Conservation (phyloP, 176 grass and related monocot genomes). For the Oryza meyeriana region DNA sequence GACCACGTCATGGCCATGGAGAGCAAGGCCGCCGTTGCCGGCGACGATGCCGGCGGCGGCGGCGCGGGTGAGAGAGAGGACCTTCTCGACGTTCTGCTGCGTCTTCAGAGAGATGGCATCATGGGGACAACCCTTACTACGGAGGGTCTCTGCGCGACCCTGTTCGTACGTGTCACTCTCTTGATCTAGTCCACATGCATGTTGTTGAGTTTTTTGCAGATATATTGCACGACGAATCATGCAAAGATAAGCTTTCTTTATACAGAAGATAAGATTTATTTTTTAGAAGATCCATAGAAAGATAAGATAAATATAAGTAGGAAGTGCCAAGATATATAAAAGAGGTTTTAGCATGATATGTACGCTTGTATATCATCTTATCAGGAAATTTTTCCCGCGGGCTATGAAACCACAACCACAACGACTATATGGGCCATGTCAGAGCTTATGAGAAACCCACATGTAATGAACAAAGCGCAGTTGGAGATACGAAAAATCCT, state of each 20-base stretch:
- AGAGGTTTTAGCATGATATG: no score
- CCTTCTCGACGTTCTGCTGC: slow-evolving; percentile 2
- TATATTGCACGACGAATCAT: no score
- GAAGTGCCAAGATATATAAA: no score
- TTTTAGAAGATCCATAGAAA: background rate
- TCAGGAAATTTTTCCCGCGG: background rate
- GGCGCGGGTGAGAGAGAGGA: background rate
- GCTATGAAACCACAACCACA: background rate
- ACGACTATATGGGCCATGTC: slow-evolving; percentile 7
- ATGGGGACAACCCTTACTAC: background rate
- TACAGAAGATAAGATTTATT: background rate
- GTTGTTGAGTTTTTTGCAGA: no score
- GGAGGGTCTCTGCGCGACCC: background rate
- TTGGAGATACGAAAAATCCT: background rate
- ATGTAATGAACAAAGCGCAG: background rate
- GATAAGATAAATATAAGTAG: background rate
- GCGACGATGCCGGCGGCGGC: background rate
- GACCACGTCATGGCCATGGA: background rate
- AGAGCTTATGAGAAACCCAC: background rate
- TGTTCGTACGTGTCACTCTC: background rate
- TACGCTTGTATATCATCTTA: no score
- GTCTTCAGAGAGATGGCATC: background rate
- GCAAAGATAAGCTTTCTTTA: no score
- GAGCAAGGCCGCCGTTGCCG: background rate
- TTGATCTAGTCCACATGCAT: no score